Conservation (phyloP, 768 basidiomycete genomes). For the Amanita fuliginea region DNA sequence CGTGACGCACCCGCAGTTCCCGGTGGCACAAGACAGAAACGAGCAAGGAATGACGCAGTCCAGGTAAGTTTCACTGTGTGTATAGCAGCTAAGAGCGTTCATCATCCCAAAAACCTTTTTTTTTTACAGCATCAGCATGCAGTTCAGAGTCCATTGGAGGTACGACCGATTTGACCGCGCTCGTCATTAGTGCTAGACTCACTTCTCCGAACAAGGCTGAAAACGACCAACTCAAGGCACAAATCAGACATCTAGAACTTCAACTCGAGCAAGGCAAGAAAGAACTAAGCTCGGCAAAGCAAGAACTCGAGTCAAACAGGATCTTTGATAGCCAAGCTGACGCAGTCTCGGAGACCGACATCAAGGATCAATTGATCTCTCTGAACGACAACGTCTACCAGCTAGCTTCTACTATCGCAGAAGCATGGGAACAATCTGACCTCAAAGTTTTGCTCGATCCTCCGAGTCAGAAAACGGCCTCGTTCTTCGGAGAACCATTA, state of each 20-base stretch:
- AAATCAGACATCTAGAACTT: background rate
- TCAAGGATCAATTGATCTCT: constrained; percentile 28
- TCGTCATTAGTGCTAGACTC: background rate
- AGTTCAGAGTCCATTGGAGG: background rate
- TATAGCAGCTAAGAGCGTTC: background rate
- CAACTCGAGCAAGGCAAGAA: constrained; percentile 10
- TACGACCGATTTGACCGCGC: background rate
- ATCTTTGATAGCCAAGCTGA: constrained; percentile 33
- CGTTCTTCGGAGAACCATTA: constrained; percentile 5
- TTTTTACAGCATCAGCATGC: background rate
- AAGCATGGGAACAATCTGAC: constrained; percentile 17
- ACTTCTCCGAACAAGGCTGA: background rate
- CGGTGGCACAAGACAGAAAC: background rate
- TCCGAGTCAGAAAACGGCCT: background rate
- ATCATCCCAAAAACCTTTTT: background rate
- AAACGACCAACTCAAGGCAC: background rate
- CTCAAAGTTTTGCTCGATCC: background rate
- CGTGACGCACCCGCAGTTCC: too few species aligned
- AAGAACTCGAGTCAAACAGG: constrained; percentile 34
- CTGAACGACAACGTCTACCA: constrained; percentile 40
- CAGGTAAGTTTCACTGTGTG: background rate
- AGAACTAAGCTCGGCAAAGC: constrained; percentile 22
- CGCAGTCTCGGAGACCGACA: constrained; percentile 29
- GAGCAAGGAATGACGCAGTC: background rate
- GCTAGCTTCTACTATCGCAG: constrained; percentile 35